These are phyloP conservation scores for Termitomyces sp. DNA, from an alignment of 768 basidiomycete genomes.

Conservation along the genomic window DNA sequence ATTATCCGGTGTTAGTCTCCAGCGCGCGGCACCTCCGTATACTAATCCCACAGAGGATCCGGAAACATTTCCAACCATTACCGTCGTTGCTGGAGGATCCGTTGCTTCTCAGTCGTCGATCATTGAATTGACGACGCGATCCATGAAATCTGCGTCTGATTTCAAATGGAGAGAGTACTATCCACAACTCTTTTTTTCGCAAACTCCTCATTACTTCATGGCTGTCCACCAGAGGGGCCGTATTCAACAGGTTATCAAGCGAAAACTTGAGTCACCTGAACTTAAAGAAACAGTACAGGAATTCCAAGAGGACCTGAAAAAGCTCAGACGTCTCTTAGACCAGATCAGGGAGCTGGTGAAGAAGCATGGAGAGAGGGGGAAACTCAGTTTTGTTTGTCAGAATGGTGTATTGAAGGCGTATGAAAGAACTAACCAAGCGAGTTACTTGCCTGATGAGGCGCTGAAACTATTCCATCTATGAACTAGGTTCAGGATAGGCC, in stretches of 20 bases:
- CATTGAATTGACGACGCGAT: slow-evolving; percentile 42
- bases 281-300: slow-evolving; percentile 23
- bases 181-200: slow-evolving; percentile 65
- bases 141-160: slow-evolving; percentile 18
- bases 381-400: slow-evolving; percentile 50
- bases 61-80: slow-evolving; percentile 14
- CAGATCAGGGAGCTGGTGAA: slow-evolving; percentile 43
- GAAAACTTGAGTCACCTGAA: slow-evolving; percentile 32
- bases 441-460: slow-evolving; percentile 39
- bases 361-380: slow-evolving; percentile 43
- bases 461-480: slow-evolving; percentile 27
- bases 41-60: slow-evolving; percentile 8
- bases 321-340: slow-evolving; percentile 31
- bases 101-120: slow-evolving; percentile 36
- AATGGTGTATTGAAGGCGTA: slow-evolving; percentile 43
- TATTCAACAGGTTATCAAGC: slow-evolving; percentile 46
- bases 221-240: slow-evolving; percentile 50
- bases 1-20: slow-evolving; percentile 25
- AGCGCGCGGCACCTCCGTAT: slow-evolving; percentile 11
- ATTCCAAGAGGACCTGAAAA: slow-evolving; percentile 29
- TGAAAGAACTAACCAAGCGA: slow-evolving; percentile 34
- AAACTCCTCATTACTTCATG: slow-evolving; percentile 55
- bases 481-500: neutral
- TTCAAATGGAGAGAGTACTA: slow-evolving; percentile 57
- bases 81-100: slow-evolving; percentile 17